A percentile compares a stretch with the other conserved stretches of the same genome.
These are phyloP conservation scores for Candida adriatica DNA, from an alignment of 805 yeast genomes.

Conservation along the genomic window DNA sequence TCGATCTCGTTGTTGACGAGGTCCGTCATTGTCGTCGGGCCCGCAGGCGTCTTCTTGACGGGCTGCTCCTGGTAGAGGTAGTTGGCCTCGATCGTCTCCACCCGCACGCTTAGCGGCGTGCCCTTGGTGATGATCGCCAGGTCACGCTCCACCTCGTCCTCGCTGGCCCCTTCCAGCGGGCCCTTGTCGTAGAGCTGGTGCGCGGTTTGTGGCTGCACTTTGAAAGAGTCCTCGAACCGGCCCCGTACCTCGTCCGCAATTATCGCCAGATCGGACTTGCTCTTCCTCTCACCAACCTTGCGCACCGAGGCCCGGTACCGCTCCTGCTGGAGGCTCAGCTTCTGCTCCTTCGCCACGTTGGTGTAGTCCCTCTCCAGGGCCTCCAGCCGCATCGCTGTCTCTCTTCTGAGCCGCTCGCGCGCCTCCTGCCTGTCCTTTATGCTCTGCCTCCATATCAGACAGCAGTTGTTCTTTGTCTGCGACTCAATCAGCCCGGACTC, in stretches of 20 bases:
- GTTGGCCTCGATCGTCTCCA: constrained; percentile 18
- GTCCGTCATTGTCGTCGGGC: constrained; percentile 24
- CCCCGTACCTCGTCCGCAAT: constrained; percentile 10
- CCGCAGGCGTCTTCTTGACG: constrained; percentile 5
- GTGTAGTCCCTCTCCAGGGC: constrained; percentile 13
- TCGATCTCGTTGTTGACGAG: constrained; percentile 21
- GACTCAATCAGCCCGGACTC: constrained; percentile 16
- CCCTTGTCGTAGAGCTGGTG: constrained; percentile 2
- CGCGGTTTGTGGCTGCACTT: not conserved
- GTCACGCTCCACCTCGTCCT: constrained; percentile 16
- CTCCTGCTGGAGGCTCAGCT: constrained; percentile 6
- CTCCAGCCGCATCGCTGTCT: constrained; percentile 1
- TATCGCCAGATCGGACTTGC: constrained; percentile 9
- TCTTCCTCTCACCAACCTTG: constrained; percentile 16
- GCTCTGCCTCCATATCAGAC: constrained; percentile 20
- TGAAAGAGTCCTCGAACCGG: constrained; percentile 2
- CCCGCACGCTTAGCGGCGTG: constrained; percentile 3
- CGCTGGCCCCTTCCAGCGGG: constrained; percentile 8
- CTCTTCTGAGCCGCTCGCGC: constrained; percentile 7
- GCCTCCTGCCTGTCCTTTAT: constrained; percentile 13
- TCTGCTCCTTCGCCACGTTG: constrained; percentile 8
- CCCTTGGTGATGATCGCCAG: constrained; percentile 7
- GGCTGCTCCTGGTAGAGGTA: constrained; percentile 17
- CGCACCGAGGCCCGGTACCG: constrained; percentile 14
- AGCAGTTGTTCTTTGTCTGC: constrained; percentile 11